phyloP scores from a whole-genome alignment of 2,329 filamentous ascomycete genomes.

The Trichoderma citrinoviride region DNA sequence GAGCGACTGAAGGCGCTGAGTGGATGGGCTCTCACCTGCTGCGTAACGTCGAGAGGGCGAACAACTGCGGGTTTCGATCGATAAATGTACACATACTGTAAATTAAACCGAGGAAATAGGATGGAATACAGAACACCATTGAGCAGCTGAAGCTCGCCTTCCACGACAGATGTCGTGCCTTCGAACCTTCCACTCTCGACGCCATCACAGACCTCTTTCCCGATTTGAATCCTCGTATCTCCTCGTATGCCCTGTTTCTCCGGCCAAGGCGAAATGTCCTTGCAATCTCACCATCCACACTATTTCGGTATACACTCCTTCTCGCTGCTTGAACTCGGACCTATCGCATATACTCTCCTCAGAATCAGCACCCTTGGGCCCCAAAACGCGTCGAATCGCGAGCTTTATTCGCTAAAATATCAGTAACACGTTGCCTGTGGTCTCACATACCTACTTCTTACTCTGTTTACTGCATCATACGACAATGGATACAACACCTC shows the following conservation, averaged over 20 bases:
- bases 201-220: neutral
- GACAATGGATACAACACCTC: constrained; percentile 37
- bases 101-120: neutral
- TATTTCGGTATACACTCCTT: neutral
- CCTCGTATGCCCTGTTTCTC: too few relatives aligned
- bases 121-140: neutral
- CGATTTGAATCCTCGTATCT: neutral
- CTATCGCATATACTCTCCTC: neutral
- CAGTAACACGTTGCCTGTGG: neutral
- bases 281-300: neutral
- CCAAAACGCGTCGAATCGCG: neutral
- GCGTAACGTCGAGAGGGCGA: neutral
- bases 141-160: neutral
- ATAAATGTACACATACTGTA: neutral
- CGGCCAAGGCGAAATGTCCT: neutral
- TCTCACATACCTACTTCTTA: neutral
- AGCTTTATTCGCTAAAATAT: neutral
- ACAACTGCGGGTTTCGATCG: neutral
- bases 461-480: too few relatives aligned
- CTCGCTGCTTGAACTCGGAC: neutral
- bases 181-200: neutral
- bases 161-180: neutral
- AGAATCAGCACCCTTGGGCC: neutral
- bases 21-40: neutral
- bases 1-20: neutral